Base-by-base conservation (phyloP, 768 basidiomycete species). In the Panaeolus cyanescens region DNA sequence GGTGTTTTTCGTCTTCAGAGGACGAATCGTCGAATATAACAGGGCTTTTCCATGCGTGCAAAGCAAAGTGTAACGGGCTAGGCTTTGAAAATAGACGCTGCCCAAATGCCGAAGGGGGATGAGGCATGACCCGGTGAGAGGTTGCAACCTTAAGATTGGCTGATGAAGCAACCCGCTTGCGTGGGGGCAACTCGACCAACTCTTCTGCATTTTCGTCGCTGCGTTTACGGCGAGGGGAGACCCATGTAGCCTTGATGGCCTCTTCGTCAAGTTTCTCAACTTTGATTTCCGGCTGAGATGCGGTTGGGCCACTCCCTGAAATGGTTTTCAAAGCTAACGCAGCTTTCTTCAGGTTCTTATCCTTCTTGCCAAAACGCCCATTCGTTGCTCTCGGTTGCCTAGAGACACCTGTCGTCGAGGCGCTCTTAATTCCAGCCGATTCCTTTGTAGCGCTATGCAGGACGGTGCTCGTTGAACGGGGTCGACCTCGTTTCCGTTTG, bases 321-420 rank as follows among this genome's bases (percentile, higher is more conserved):
- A 13, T 15, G 25, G 25, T 28, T 13, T 50, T 50, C 9, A 50
- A 50, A 3, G 25, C 45, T 15, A 50, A 50, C 4, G 45, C 45
- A 30, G 45, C 45, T 28, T 50, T 50, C 15, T 50, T 50, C 45
- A 50, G 15, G 4, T 74, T 78, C 67, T 74, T 75, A 33, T 75
- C 77, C 70, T 89, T 89, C 75, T 83, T 86, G 33, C 87, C 87
- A 64, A 91, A 90, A 17, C 87, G 79, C 40, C 89, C 89, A 63
- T 90, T 89, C 17, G 73, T 74, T 56, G 85, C 83, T 60, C 89
- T 80, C 2, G 89, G 89, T 66, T 90, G 89, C 10, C 73, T 70
- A 39, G 82, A 50, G 15, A 22, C 25, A 15, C 30, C 45, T 25
- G 13, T 15, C 13, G 45, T 28, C 12, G 45, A 50, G 15, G 9